Evolutionary conservation across 352 stramenopile species (phyloP), one percentile per base, ranked within the genome.

Genomic region (Pythium brachiatum): DNA sequence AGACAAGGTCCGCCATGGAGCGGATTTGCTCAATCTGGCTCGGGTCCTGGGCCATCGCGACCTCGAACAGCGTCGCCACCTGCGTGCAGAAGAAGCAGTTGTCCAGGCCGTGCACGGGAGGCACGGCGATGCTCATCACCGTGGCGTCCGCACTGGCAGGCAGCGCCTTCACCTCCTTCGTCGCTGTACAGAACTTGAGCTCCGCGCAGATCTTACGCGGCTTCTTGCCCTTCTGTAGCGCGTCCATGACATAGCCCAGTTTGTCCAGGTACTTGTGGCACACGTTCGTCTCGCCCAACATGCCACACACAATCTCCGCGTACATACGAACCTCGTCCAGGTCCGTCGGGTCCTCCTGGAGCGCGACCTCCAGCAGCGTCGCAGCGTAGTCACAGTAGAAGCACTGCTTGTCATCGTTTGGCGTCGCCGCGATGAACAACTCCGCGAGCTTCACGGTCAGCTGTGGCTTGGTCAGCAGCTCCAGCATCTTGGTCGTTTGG

Each of bases 221-320:
- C 56, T 79, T 84, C 71, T 86, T 78, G 18, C 80, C 80, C 38
- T 83, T 77, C 34, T 75, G 76, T 38, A 92, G 74, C 6, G 51
- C 62, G 54, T 90, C 80, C 53, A 92, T 73, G 18, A 86, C 69
- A 15, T 68, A 74, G 50, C 90, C 81, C 11, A 92, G 43, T 46
- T 90, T 64, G 32, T 86, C 77, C 23, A 90, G 70, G 48, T 90
- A 90, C 60, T 74, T 48, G 57, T 92, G 83, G 39, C 81, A 92
- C 0, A 73, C 52, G 53, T 79, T 90, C 32, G 86, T 73, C 13
- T 74, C 62, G 29, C 81, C 79, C 7, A 92, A 68, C 57, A 89
- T 78, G 66, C 79, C 73, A 47, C 83, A 92, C 29, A 92, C 86
- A 76, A 92, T 82, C 50, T 92, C 83, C 0, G 81, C 81, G 32